phyloP scores from a whole-genome alignment of 78 protist species.

The Tieghemostelium lacteum region DNA sequence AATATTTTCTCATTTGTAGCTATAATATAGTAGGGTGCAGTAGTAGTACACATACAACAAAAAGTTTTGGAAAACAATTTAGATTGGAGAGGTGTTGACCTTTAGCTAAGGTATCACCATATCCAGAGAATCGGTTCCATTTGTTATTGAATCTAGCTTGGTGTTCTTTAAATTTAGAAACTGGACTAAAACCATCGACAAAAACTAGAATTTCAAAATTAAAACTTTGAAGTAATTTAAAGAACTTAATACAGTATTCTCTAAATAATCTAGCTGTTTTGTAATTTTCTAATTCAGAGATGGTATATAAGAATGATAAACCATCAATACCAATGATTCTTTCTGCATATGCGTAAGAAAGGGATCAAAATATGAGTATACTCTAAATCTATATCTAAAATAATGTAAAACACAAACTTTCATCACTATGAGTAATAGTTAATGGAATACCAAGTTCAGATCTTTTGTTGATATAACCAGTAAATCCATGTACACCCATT shows the following conservation, averaged over 20 bases:
- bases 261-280: not conserved
- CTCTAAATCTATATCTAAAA: not conserved
- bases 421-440: not conserved
- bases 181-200: not conserved
- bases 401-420: not conserved
- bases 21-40: not conserved
- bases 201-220: not conserved
- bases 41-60: not conserved
- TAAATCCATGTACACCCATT: conserved; percentile 40
- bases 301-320: conserved; percentile 1
- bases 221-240: not conserved
- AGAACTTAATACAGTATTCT: not conserved
- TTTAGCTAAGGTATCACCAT: not conserved
- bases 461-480: conserved; percentile 4
- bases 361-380: not conserved
- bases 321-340: conserved; percentile 20
- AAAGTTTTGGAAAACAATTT: not conserved
- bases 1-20: not conserved
- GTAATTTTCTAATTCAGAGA: not conserved
- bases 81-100: not conserved
- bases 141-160: not conserved
- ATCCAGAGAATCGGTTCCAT: too few relatives aligned
- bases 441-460: not conserved
- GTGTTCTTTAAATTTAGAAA: not conserved
- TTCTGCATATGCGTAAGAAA: not conserved